A percentile compares a stretch with the other conserved stretches of the same genome.
Evolutionary conservation across 1,284 basidiomycete genomes (phyloP).

Genomic region (Athelia psychrophila): DNA sequence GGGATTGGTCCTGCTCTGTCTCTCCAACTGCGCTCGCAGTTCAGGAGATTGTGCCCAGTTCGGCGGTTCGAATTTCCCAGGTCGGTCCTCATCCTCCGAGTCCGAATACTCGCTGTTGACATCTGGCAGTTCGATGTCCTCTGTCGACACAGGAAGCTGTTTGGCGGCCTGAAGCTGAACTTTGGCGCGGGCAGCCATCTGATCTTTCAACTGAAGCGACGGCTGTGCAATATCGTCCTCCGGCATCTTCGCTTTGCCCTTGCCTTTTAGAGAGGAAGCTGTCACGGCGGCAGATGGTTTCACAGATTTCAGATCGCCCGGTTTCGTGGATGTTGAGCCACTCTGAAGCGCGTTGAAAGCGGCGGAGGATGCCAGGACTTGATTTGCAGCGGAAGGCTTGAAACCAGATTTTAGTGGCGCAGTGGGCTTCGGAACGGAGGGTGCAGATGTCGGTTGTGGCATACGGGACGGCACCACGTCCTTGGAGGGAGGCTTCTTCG

Average conservation of each 20-base stretch:
- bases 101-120: conserved; percentile 95
- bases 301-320: conserved; percentile 29
- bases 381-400: conserved; percentile 11
- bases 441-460: conserved; percentile 29
- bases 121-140: conserved; percentile 89
- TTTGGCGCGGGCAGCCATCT: conserved; percentile 67
- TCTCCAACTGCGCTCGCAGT: conserved; percentile 71
- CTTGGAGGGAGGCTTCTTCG: conserved; percentile 53
- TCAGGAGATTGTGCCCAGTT: conserved; percentile 91
- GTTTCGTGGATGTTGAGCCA: conserved; percentile 20
- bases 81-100: conserved; percentile 84
- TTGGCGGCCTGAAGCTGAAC: conserved; percentile 64
- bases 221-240: conserved; percentile 56
- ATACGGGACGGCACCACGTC: conserved; percentile 17
- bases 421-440: conserved; percentile 16
- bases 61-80: conserved; percentile 69
- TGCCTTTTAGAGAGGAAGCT: conserved; percentile 39
- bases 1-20: conserved; percentile 84
- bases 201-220: conserved; percentile 58
- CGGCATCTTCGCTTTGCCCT: conserved; percentile 37
- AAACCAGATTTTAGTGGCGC: conserved; percentile 21
- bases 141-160: conserved; percentile 54
- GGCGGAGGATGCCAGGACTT: conserved; percentile 28
- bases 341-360: conserved; percentile 26
- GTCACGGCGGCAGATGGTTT: conserved; percentile 21